Evolutionary conservation across 2,329 filamentous ascomycete species (phyloP).

Genomic region (Zarea fungicola): DNA sequence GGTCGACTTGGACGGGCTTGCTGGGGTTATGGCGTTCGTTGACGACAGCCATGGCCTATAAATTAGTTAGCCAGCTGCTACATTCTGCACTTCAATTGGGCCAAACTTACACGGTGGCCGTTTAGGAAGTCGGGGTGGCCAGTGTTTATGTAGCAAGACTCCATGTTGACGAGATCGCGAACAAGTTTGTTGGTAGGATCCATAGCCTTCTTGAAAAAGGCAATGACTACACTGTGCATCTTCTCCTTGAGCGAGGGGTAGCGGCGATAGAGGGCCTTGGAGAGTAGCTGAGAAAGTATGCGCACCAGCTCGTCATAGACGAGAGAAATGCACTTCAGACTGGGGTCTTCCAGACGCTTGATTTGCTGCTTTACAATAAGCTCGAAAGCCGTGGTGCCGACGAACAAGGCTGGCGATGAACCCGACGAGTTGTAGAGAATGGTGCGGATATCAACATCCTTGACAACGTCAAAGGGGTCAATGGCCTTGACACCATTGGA

Average conservation of each 20-base stretch:
- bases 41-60: slow-evolving; percentile 88
- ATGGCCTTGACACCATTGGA: slow-evolving; percentile 96
- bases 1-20: slow-evolving; percentile 92
- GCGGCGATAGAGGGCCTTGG: slow-evolving; percentile 83
- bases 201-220: slow-evolving; percentile 98
- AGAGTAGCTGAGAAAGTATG: slow-evolving; percentile 83
- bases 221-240: slow-evolving; percentile 85
- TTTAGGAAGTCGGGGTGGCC: slow-evolving; percentile 97
- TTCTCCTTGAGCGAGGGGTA: slow-evolving; percentile 97
- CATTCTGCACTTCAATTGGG: slow-evolving; percentile 14
- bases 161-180: slow-evolving; percentile 87
- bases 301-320: slow-evolving; percentile 97
- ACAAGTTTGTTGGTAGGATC: slow-evolving; percentile 98
- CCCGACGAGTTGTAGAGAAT: slow-evolving; percentile 99
- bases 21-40: slow-evolving; percentile 79
- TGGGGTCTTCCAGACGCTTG: slow-evolving; percentile 91
- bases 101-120: slow-evolving; percentile 69
- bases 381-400: slow-evolving; percentile 97
- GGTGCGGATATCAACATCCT: slow-evolving; percentile 94
- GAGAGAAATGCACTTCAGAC: slow-evolving; percentile 92
- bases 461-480: slow-evolving; percentile 95
- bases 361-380: slow-evolving; percentile 99
- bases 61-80: slow-evolving; percentile 16
- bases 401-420: slow-evolving; percentile 91
- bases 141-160: slow-evolving; percentile 96